These are phyloP conservation scores for Trichocladium uniseriatum DNA, from an alignment of 495 filamentous ascomycete species.

Conservation along the genomic window DNA sequence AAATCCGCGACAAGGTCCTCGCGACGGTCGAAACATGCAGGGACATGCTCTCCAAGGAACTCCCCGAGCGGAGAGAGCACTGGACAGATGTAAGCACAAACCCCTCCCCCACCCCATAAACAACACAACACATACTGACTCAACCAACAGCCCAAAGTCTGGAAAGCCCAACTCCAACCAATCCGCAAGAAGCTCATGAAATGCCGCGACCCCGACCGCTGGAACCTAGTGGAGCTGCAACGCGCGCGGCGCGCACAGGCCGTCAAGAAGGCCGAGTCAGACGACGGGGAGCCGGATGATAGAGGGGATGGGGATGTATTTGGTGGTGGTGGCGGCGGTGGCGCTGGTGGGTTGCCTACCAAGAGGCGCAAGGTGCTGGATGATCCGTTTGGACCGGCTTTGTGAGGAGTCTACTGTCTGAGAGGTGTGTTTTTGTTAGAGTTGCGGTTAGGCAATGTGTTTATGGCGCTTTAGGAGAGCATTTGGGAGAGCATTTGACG, in stretches of 20 bases:
- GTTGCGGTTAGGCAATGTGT: too few species aligned
- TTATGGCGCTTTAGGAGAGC: too few species aligned
- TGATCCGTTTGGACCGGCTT: constrained; percentile 47
- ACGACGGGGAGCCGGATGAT: constrained; percentile 13
- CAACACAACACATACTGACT: not conserved
- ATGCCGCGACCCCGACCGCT: constrained; percentile 65
- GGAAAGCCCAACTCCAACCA: constrained; percentile 37
- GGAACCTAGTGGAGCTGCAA: constrained; percentile 51
- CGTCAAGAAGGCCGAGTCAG: constrained; percentile 33
- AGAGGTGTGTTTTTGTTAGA: too few species aligned
- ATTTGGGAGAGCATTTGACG: too few species aligned
- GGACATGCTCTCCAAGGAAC: constrained; percentile 41
- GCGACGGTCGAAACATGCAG: constrained; percentile 41
- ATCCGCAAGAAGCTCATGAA: constrained; percentile 66
- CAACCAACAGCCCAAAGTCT: constrained; percentile 17
- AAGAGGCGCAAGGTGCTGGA: constrained; percentile 51
- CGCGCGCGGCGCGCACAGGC: constrained; percentile 36
- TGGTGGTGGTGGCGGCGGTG: constrained; percentile 25
- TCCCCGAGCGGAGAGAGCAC: constrained; percentile 34
- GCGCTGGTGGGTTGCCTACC: constrained; percentile 23
- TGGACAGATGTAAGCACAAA: constrained; percentile 32
- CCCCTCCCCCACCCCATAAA: not conserved
- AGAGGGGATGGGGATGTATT: constrained; percentile 37
- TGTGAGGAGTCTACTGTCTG: too few species aligned
- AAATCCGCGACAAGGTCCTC: constrained; percentile 38